These are phyloP conservation scores for Musa itinerans DNA, from an alignment of 176 grass and related monocot species.

Conservation along the genomic window DNA sequence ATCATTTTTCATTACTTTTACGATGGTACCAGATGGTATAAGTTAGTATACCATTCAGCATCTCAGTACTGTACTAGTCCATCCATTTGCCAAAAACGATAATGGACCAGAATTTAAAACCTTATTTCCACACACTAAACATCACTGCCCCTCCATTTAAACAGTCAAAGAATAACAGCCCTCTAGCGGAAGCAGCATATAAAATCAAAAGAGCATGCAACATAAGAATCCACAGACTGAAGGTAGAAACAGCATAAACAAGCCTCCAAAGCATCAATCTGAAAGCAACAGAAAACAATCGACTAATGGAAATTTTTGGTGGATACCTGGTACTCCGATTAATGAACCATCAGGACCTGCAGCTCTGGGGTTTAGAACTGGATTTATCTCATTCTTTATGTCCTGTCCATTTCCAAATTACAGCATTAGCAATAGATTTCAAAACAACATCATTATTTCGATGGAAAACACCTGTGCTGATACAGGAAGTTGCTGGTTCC, in stretches of 20 bases:
- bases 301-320: background rate
- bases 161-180: too few species aligned
- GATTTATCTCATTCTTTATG: conserved; percentile 91
- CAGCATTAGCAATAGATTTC: conserved; percentile 10
- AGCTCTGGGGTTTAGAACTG: conserved; percentile 68
- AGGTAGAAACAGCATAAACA: background rate
- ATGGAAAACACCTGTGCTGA: conserved; percentile 47
- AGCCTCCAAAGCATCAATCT: background rate
- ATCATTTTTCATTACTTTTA: too few species aligned
- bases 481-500: conserved; percentile 77
- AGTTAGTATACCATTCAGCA: too few species aligned
- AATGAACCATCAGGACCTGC: conserved; percentile 71
- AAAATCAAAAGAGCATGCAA: background rate
- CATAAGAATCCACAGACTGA: background rate
- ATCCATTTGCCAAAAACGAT: too few species aligned
- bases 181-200: background rate
- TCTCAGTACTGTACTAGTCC: too few species aligned
- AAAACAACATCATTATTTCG: background rate
- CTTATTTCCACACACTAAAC: background rate
- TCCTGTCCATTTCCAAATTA: conserved; percentile 40
- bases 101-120: too few species aligned
- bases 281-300: background rate
- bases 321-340: conserved; percentile 79
- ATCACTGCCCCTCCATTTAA: background rate
- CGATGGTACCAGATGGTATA: too few species aligned